Evolutionary conservation across 306 rosid species (phyloP).

Genomic region (Chamaecrista fasciculata): DNA sequence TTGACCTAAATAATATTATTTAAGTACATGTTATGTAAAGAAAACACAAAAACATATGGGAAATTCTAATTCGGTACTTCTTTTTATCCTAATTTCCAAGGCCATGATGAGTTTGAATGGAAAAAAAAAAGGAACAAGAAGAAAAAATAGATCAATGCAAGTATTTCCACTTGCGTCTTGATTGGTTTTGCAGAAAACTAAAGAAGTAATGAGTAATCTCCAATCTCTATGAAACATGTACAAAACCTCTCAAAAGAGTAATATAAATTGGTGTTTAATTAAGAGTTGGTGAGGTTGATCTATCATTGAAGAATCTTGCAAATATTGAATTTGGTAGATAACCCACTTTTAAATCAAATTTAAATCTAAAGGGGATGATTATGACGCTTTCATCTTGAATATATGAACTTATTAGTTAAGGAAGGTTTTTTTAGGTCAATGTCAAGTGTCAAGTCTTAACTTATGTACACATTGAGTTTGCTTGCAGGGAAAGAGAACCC

Average conservation of each 20-base stretch:
- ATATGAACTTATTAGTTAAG: not conserved
- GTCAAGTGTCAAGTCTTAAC: slow-evolving; percentile 30
- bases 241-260: not conserved
- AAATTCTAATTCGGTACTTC: too few species aligned
- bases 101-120: too few species aligned
- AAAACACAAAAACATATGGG: too few species aligned
- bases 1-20: too few species aligned
- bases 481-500: slow-evolving; percentile 23
- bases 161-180: too few species aligned
- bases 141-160: too few species aligned
- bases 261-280: not conserved
- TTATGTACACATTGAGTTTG: slow-evolving; percentile 9
- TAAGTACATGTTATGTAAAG: too few species aligned
- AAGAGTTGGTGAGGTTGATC: not conserved
- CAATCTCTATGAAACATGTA: not conserved
- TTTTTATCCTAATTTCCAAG: too few species aligned
- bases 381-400: not conserved
- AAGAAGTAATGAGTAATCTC: too few species aligned
- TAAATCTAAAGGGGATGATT: too few species aligned
- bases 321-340: not conserved
- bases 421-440: not conserved
- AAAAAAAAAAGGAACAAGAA: too few species aligned
- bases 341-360: not conserved
- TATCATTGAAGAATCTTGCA: not conserved
- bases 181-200: too few species aligned